Conservation (phyloP, 108 stramenopile species). For the Fragilaria radians region DNA sequence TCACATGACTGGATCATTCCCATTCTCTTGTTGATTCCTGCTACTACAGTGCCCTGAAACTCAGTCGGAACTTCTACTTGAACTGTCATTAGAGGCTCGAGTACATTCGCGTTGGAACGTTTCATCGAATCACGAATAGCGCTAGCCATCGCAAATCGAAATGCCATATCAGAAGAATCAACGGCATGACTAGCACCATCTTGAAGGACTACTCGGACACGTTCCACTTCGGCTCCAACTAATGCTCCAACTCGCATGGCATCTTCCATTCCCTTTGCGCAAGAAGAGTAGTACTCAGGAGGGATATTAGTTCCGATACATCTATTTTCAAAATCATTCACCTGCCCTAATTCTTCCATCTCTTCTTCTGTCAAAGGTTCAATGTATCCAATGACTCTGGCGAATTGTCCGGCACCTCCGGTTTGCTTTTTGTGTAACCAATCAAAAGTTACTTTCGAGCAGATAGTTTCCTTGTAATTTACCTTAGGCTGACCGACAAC, state of each 20-base stretch:
- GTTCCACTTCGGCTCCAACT: slow-evolving; percentile 90
- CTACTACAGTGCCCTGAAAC: slow-evolving; percentile 95
- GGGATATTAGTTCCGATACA: slow-evolving; percentile 97
- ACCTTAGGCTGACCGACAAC: slow-evolving; percentile 93
- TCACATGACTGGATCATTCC: slow-evolving; percentile 90
- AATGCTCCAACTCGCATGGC: slow-evolving; percentile 88
- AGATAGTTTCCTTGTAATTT: slow-evolving; percentile 98
- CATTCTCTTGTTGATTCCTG: slow-evolving; percentile 89
- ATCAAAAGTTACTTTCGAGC: slow-evolving; percentile 74
- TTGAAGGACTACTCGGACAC: slow-evolving; percentile 87
- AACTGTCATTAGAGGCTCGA: slow-evolving; percentile 96
- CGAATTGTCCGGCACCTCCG: slow-evolving; percentile 97
- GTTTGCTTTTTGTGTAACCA: slow-evolving; percentile 99
- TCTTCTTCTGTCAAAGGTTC: slow-evolving; percentile 91
- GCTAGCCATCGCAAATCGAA: slow-evolving; percentile 89
- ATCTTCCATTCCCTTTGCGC: slow-evolving; percentile 93
- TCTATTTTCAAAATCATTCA: slow-evolving; percentile 86
- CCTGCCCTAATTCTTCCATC: slow-evolving; percentile 55
- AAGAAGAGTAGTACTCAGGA: slow-evolving; percentile 93
- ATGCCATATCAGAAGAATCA: slow-evolving; percentile 98
- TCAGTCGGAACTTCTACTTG: slow-evolving; percentile 91
- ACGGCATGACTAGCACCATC: slow-evolving; percentile 96
- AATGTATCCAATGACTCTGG: slow-evolving; percentile 93
- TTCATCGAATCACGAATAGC: slow-evolving; percentile 92
- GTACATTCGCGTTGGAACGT: slow-evolving; percentile 69